These are phyloP conservation scores for Kodamaea kaohsiungensis DNA, from an alignment of 805 yeast genomes.

Conservation along the genomic window DNA sequence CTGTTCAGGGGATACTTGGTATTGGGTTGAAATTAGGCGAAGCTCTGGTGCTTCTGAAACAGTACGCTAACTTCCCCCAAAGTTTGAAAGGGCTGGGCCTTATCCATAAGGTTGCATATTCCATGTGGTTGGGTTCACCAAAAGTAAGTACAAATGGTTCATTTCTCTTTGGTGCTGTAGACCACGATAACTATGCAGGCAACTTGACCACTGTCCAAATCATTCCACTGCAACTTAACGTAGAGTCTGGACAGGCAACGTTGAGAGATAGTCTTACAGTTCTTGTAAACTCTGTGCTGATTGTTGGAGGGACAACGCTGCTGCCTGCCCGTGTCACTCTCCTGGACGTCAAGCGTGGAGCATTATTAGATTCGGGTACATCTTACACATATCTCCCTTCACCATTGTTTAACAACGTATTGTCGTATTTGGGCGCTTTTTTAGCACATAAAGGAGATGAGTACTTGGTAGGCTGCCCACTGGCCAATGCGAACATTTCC, in stretches of 20 bases:
- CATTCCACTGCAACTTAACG: constrained; percentile 29
- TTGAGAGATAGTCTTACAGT: constrained; percentile 12
- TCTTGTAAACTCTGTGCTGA: constrained; percentile 18
- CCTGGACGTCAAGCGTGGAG: background rate
- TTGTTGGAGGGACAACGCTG: background rate
- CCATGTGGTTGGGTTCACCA: constrained; percentile 24
- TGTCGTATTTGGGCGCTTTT: constrained; percentile 13
- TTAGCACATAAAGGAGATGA: constrained; percentile 44
- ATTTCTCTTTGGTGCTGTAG: constrained; percentile 32
- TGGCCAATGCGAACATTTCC: background rate
- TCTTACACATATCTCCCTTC: constrained; percentile 17
- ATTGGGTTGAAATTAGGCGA: background rate
- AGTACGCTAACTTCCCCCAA: constrained; percentile 40
- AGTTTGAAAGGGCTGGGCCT: constrained; percentile 27
- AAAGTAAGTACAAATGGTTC: constrained; percentile 21
- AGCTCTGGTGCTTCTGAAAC: no score
- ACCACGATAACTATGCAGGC: constrained; percentile 24
- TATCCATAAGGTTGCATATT: constrained; percentile 24
- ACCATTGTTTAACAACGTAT: constrained; percentile 10
- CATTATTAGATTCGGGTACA: constrained; percentile 21
- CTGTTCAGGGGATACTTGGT: background rate
- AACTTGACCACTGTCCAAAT: constrained; percentile 23
- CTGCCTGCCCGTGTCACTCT: no score
- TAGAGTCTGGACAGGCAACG: no score
- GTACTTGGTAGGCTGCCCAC: constrained; percentile 11